A percentile compares a stretch with the other conserved stretches of the same genome.
These are phyloP conservation scores for Diaporthe aspalathi DNA, from an alignment of 2,329 filamentous ascomycete genomes.

Conservation along the genomic window DNA sequence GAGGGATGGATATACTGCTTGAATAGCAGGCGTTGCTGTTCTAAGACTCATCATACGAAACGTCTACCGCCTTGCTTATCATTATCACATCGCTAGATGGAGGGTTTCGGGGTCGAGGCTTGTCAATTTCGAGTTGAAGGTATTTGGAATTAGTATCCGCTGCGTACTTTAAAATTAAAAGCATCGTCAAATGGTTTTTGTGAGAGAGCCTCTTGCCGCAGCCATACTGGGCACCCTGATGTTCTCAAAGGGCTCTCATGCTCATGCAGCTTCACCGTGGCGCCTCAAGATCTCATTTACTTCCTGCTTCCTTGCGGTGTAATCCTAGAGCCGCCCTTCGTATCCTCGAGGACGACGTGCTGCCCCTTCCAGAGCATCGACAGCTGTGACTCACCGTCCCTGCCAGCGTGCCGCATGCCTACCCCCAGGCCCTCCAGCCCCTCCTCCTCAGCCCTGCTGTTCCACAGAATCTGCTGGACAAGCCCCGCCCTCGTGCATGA, in stretches of 20 bases:
- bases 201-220: neutral
- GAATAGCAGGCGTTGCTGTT: neutral
- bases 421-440: slow-evolving; percentile 72
- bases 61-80: neutral
- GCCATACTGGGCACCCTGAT: neutral
- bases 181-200: neutral
- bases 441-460: slow-evolving; percentile 68
- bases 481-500: slow-evolving; percentile 68
- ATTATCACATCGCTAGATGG: neutral
- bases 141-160: neutral
- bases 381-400: slow-evolving; percentile 53
- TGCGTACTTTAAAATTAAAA: neutral
- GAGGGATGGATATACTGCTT: neutral
- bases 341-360: slow-evolving; percentile 46
- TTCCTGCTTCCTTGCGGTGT: neutral
- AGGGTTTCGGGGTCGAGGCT: neutral
- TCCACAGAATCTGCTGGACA: slow-evolving; percentile 79
- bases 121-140: neutral
- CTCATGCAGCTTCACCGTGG: neutral
- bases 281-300: neutral
- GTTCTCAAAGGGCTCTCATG: neutral
- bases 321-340: neutral
- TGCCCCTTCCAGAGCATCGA: slow-evolving; percentile 65
- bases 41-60: neutral
- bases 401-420: slow-evolving; percentile 54